Base-by-base conservation (phyloP, 129 eudicot genomes). In the Smallanthus sonchifolius region DNA sequence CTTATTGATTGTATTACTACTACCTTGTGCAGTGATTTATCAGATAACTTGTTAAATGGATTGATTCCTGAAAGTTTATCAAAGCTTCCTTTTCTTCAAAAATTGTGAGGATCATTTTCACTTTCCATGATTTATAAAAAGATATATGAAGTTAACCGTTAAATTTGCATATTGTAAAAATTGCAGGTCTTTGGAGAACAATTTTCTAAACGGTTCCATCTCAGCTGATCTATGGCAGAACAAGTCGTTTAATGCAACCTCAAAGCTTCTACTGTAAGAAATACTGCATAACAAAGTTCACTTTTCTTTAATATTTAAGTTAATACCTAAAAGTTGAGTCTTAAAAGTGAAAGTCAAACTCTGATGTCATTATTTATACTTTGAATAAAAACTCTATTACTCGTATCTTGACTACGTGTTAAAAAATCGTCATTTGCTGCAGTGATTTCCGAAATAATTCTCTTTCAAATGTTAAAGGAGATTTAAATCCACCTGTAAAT, bases 211-310 rank as follows among this genome's bases (percentile, higher is more conserved):
- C 37, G 98, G 98, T 76, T 89, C 89, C 54, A 56, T 92, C 39
- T 82, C 87, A 45, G 42, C 87, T 36, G 54, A 65, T 66, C 70
- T 87, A 60, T 89, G 96, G 98, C 81, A 79, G 42, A 87, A 81
- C 75, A 87, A 72, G 81, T 70, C 78, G 57, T 84, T 87, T 60
- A 65, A 55, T 82, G 75, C 89, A 66, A 68, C 86, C 35, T 74
- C 94, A 66, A 87, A 76, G 69, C 88, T 92, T 78, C 19, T 78
- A 74, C 75, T 92, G 97, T 92, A 89, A 87, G 96, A 69, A 37
- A 8, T 61, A 51, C 11, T 54, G 7, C 65, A 62, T 54, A 68
- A 7, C 14, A 66, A 72, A 11, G 34, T 52, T 44, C 42, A 24
- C 4, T 57, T 57, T 69, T 14, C 19, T 20, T 61, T 32, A 13